These are phyloP conservation scores for Lactarius vividus DNA, from an alignment of 768 basidiomycete genomes.

Conservation along the genomic window DNA sequence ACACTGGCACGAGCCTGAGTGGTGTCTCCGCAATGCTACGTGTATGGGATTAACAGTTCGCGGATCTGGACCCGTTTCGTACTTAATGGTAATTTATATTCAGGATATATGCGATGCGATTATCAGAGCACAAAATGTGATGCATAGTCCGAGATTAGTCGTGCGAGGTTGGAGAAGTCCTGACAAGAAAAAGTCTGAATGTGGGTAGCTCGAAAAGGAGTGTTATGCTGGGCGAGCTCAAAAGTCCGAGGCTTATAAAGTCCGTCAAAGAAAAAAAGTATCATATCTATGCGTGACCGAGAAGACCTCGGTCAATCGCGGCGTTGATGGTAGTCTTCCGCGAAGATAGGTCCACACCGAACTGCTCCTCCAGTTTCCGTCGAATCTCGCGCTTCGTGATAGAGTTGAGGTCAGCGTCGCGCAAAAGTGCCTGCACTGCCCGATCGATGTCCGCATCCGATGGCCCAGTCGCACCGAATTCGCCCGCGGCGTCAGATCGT, in stretches of 20 bases:
- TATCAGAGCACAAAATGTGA: constrained; percentile 24
- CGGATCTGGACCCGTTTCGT: background rate
- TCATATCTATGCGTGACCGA: constrained; percentile 36
- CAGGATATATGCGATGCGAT: constrained; percentile 22
- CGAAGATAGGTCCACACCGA: constrained; percentile 70
- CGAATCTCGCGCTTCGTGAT: constrained; percentile 93
- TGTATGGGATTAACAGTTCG: background rate
- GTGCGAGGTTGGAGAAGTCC: constrained; percentile 3
- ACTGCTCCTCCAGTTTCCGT: constrained; percentile 75
- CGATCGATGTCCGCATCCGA: constrained; percentile 71
- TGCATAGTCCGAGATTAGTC: constrained; percentile 26
- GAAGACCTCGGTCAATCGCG: constrained; percentile 68
- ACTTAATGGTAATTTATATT: constrained; percentile 16
- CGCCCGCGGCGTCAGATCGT: constrained; percentile 47
- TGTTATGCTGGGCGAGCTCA: background rate
- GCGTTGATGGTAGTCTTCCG: constrained; percentile 75
- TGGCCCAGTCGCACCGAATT: constrained; percentile 48
- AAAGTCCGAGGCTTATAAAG: constrained; percentile 24
- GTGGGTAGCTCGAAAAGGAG: constrained; percentile 1
- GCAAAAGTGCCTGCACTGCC: constrained; percentile 70
- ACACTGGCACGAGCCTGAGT: background rate
- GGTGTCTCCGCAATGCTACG: too few species aligned
- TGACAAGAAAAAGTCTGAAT: background rate
- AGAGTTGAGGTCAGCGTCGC: constrained; percentile 78
- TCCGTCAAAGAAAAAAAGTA: constrained; percentile 6